Base-by-base conservation (phyloP, 2,329 filamentous ascomycete species). In the Apiospora arundinis region DNA sequence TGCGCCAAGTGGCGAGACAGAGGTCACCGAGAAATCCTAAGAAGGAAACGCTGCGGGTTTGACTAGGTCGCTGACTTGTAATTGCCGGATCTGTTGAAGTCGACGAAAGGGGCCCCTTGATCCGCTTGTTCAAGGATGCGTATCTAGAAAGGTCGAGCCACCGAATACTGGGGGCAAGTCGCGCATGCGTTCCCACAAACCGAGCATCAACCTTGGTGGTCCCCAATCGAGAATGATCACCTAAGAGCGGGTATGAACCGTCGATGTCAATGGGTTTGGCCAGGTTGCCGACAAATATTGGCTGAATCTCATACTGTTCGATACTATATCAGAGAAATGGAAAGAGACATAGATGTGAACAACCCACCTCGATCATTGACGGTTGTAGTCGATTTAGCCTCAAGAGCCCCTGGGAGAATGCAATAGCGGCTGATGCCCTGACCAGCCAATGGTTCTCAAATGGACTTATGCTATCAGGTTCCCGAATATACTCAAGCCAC, bases 291-390 rank as follows among this genome's bases (percentile, higher is more conserved):
- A 56, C 16, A 16, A 7, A 28, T 18, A 56, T 14, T 28, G 49
- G 49, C 12, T 28, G 12, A 23, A 56, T 56, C 49, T 28, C 12
- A 6, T 28, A 56, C 49, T 56, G 7, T 7, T 16, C 12, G 25
- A 23, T 56, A 14, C 12, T 18, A 2, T 23, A 28, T 56, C 14
- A 56, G 49, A 12, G 28, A 6, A 56, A 7, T 4, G 12, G 12
- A 45, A 28, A 7, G 16, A 16, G 23, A 28, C 6, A 28, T 23
- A 28, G 12, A 74, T 67, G 4, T 65, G 1, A 32, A 73, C 56
- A 12, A 68, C 76, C 75, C 65, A 80, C 79, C 73, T 81, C 78
- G 48, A 78, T 69, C 74, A 77, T 75, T 2, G 79, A 81, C 25
- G 75, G 71, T 18, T 73, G 72, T n/a, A 71, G 28, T 67, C 78